Evolutionary conservation across 371 early-diverging fungal species (phyloP).

Genomic region (Apophysomyces ossiformis): DNA sequence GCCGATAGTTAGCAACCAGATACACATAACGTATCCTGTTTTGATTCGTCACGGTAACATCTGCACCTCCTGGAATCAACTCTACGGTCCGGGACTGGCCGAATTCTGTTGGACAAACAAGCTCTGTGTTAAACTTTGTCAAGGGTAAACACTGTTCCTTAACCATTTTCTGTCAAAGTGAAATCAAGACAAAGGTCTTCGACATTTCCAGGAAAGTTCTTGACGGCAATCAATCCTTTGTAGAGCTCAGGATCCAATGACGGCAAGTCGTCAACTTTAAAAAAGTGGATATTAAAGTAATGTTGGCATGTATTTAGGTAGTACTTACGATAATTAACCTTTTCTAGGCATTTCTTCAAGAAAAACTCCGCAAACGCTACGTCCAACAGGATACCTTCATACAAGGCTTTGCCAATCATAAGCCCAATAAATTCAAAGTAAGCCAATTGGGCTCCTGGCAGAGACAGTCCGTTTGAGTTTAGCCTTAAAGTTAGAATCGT

Average conservation of each 20-base stretch:
- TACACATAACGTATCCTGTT: slow-evolving; percentile 88
- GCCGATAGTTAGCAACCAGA: slow-evolving; percentile 78
- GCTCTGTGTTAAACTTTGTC: slow-evolving; percentile 2
- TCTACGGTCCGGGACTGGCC: slow-evolving; percentile 67
- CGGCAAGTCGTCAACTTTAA: slow-evolving; percentile 86
- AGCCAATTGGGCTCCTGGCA: slow-evolving; percentile 60
- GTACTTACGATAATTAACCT: slow-evolving; percentile 66
- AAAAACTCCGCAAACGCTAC: slow-evolving; percentile 93
- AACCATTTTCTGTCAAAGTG: slow-evolving; percentile 71
- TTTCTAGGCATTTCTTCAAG: slow-evolving; percentile 85
- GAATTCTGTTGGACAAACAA: slow-evolving; percentile 32
- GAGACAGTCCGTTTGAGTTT: background rate
- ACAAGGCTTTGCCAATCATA: slow-evolving; percentile 93
- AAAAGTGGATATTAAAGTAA: background rate
- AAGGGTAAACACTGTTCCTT: slow-evolving; percentile 6
- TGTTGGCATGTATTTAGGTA: too few species aligned
- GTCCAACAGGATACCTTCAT: slow-evolving; percentile 93
- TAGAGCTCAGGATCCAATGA: slow-evolving; percentile 89
- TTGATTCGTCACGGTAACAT: slow-evolving; percentile 78
- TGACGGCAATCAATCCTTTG: slow-evolving; percentile 78
- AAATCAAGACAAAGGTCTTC: slow-evolving; percentile 84
- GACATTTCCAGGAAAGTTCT: slow-evolving; percentile 78
- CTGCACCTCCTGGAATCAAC: slow-evolving; percentile 77
- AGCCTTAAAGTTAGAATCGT: slow-evolving; percentile 5
- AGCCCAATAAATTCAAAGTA: slow-evolving; percentile 89